Base-by-base conservation (phyloP, 2,329 filamentous ascomycete genomes). In the Diplodia corticola region DNA sequence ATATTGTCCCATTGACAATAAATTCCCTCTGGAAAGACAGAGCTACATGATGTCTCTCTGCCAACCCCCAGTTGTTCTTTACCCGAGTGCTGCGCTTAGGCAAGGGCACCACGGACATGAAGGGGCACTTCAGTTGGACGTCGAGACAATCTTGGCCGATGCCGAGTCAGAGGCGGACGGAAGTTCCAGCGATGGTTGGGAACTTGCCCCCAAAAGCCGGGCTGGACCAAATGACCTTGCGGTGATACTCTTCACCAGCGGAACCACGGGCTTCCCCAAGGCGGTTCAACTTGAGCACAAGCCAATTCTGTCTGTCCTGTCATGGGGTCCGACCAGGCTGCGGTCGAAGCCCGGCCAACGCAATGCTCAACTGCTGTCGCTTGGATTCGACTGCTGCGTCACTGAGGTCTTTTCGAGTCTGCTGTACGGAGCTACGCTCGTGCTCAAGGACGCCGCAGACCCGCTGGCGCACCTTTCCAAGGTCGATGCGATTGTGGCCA, bases 381-480 rank as follows among this genome's bases (percentile, higher is more conserved):
- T 54, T 9, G 67, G 65, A 1, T 69, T 69, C 30, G 67, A 69
- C 60, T 60, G 53, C 28, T 65, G 59, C 37, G 63, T 67, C n/a
- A 64, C 49, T 7, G 67, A 69, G 28, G 61, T 69, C 7, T 69
- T 65, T 13, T 57, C 54, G 1, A 66, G 61, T 22, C 49, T 69
- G 2, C 60, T 66, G n/a, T 69, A 67, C 40, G 67, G 67, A 13
- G 66, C 59, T 0, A 65, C 66, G 5, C 46, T 69, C 2, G 61
- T 69, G 6, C 67, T 69, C 6, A 67, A 65, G 35, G 66, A 67
- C 49, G 20, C 55, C 1, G 40, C 30, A 1, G 65, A 69, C 44
- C 66, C 66, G 1, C 64, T 65, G 13, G 54, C 53, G 4, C 66
- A 67, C 44, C 55, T 67, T 22, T 30, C n/a, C 17, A 51, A 40